Conservation (phyloP, 305 asterid species). For the Solanum hybrid region DNA sequence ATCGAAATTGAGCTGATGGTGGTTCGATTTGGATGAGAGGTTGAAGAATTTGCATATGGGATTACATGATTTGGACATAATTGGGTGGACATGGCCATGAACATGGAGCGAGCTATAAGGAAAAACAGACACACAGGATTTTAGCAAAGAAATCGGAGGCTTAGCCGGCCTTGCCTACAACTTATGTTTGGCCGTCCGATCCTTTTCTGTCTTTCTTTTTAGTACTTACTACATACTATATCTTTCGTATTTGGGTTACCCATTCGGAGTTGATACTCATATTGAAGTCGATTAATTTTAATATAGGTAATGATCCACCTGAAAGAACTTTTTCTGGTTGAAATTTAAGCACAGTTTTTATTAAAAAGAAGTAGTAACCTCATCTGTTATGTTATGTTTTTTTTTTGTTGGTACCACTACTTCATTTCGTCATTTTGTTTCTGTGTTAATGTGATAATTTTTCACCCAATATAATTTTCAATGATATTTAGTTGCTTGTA, state of each 20-base stretch:
- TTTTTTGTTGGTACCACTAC: neutral
- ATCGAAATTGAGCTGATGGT: neutral
- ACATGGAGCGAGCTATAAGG: neutral
- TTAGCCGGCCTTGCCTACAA: neutral
- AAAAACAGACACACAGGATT: neutral
- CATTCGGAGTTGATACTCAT: no score
- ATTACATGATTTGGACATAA: conserved; percentile 13
- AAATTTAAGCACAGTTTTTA: neutral
- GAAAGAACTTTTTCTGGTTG: no score
- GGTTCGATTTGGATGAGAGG: conserved; percentile 1
- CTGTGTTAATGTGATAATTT: neutral
- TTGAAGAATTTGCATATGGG: conserved; percentile 9
- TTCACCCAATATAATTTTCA: neutral
- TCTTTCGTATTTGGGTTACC: neutral
- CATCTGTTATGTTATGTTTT: no score
- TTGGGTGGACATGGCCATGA: conserved; percentile 1
- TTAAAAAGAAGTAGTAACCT: no score
- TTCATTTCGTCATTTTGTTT: neutral
- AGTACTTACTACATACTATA: neutral
- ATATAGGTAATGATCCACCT: neutral
- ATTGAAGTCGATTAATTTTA: no score
- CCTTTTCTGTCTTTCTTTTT: neutral
- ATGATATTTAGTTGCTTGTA: neutral
- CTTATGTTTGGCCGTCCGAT: neutral
- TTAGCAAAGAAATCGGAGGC: neutral